Base-by-base conservation (phyloP, 345 rosid species). In the Gossypium ekmanianum region DNA sequence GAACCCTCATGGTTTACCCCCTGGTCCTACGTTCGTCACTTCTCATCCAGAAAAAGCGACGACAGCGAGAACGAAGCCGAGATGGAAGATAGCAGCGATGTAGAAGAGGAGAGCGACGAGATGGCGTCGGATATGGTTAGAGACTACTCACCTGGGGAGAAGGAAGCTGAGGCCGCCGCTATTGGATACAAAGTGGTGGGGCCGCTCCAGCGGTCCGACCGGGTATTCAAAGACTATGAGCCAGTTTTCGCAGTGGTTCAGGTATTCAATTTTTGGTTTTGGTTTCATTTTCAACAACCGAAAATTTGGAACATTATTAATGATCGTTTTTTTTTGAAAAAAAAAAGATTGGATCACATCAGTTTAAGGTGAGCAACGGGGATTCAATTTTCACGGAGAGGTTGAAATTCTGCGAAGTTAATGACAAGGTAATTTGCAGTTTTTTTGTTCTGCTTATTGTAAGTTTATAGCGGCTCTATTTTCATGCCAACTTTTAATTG, bases 341-440 rank as follows among this genome's bases (percentile, higher is more conserved):
- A 27, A 48, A 57, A 67, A 81, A 93, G 99, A 85, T 96, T 71
- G 99, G 97, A 17, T 96, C 97, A 4, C 95, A 93, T 76, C 99
- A 96, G 85, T 93, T 96, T 62, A 96, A 93, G 86, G 95, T 96
- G 76, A 90, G 98, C 89, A 93, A 92, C 54, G 88, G 92, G 16
- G 98, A 96, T 84, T 87, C 88, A 65, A 84, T 96, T 73, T 93
- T 85, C 85, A 81, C 90, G 0, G 97, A 93, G 86, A 91, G 83
- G 76, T 85, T 92, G 88, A 96, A 93, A 79, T 92, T 88, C 85
- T 96, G 99, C 72, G 92, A 96, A 65, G 91, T 96, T 24, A 92
- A 96, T 78, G 97, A 93, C 78, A 92, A 93, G 97, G 99, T 92
- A 54, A 64, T 48, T 24, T 4, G 67, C n/a, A 43, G 9, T 1